Percentiles rank a stretch among this genome's conserved stretches.
These are phyloP conservation scores for Ceratocystis harringtonii DNA, from an alignment of 2,329 filamentous ascomycete species.

Conservation along the genomic window DNA sequence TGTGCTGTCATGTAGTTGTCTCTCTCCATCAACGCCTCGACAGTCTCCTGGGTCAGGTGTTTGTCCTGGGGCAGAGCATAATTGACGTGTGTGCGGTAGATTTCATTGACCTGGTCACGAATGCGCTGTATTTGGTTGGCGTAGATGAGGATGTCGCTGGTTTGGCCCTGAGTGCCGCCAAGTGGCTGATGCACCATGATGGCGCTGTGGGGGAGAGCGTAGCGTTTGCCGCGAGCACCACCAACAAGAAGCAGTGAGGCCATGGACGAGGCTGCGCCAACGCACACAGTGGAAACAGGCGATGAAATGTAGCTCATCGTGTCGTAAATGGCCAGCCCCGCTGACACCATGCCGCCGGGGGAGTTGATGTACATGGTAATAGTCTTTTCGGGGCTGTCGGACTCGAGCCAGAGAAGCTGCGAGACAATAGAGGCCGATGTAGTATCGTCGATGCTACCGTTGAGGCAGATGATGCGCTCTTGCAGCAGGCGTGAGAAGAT, in stretches of 20 bases:
- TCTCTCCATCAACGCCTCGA: constrained; percentile 91
- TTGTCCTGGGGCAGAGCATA: constrained; percentile 59
- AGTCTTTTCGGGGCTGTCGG: constrained; percentile 83
- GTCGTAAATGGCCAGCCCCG: constrained; percentile 80
- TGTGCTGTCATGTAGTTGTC: constrained; percentile 86
- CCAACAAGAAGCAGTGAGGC: constrained; percentile 77
- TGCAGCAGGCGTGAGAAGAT: constrained; percentile 66
- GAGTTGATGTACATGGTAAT: constrained; percentile 98
- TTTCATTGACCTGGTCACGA: constrained; percentile 71
- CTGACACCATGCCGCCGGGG: constrained; percentile 78
- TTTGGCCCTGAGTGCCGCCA: constrained; percentile 52
- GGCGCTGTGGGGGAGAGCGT: constrained; percentile 77
- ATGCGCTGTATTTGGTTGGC: constrained; percentile 90
- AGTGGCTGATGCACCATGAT: constrained; percentile 97
- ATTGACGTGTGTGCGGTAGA: constrained; percentile 77
- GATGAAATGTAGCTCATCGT: constrained; percentile 96
- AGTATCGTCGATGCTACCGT: constrained; percentile 78
- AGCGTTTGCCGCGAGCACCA: constrained; percentile 70
- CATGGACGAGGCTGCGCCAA: constrained; percentile 93
- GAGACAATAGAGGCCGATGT: constrained; percentile 89
- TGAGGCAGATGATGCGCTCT: constrained; percentile 90
- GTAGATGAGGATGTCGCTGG: constrained; percentile 83
- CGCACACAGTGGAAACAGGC: constrained; percentile 85
- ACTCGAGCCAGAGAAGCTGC: constrained; percentile 94
- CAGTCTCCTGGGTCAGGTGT: constrained; percentile 55